Conservation (phyloP, 1,284 basidiomycete genomes). For the Takashimella koratensis region DNA sequence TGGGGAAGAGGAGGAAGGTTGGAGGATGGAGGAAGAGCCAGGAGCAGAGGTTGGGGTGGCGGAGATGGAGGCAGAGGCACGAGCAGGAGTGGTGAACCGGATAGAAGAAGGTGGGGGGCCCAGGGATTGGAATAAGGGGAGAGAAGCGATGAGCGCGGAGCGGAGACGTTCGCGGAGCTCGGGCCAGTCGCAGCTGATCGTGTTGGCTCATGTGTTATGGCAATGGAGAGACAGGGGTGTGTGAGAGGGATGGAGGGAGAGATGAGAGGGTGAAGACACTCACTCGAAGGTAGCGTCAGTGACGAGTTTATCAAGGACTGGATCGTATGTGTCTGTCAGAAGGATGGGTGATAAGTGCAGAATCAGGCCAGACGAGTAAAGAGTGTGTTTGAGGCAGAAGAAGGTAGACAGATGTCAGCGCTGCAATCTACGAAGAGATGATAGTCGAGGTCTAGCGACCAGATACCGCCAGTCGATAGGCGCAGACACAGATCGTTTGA, state of each 20-base stretch:
- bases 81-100: conserved; percentile 7
- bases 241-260: conserved; percentile 6
- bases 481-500: no score
- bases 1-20: conserved; percentile 57
- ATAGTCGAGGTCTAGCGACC: no score
- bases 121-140: conserved; percentile 20
- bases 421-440: no score
- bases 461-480: no score
- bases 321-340: conserved; percentile 51
- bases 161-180: conserved; percentile 56
- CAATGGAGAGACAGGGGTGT: no score
- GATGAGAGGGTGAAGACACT: conserved; percentile 25
- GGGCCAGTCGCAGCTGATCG: conserved; percentile 68
- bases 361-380: neutral
- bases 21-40: conserved; percentile 52
- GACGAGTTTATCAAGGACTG: conserved; percentile 63
- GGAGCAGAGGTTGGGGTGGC: conserved; percentile 13
- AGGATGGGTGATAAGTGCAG: neutral
- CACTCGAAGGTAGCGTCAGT: conserved; percentile 67
- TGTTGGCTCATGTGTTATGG: no score
- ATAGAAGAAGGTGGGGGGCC: conserved; percentile 12
- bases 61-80: conserved; percentile 8
- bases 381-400: neutral
- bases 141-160: conserved; percentile 17
- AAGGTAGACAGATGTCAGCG: no score